Percentiles rank a stretch among this genome's conserved stretches.
Evolutionary conservation across 108 stramenopile genomes (phyloP).

Genomic region (Parietichytrium sp.): DNA sequence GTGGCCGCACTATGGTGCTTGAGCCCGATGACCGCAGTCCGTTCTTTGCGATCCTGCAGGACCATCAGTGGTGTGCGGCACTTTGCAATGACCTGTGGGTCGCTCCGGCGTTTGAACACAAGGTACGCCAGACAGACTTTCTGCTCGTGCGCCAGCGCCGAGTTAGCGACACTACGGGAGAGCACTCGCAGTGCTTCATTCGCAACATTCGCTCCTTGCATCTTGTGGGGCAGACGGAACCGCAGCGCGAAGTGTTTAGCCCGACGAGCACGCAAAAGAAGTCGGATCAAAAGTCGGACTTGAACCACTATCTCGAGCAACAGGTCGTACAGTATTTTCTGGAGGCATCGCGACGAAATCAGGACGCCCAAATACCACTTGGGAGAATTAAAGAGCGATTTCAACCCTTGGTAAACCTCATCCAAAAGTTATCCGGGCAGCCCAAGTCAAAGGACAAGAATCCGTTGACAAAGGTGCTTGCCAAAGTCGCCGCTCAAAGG

Average conservation of each 20-base stretch:
- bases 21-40: slow-evolving; percentile 20
- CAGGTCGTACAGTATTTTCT: background rate
- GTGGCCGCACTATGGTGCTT: background rate
- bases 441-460: background rate
- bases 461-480: background rate
- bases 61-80: background rate
- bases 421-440: too few relatives aligned
- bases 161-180: background rate
- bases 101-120: background rate
- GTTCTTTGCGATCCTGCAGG: slow-evolving; percentile 30
- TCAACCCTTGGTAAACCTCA: too few relatives aligned
- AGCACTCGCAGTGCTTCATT: background rate
- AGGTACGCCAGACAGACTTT: slow-evolving; percentile 23
- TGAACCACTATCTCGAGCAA: slow-evolving; percentile 2
- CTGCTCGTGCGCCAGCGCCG: background rate
- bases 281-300: background rate
- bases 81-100: slow-evolving; percentile 6
- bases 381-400: too few relatives aligned
- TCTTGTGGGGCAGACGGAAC: slow-evolving; percentile 29
- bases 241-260: slow-evolving; percentile 22
- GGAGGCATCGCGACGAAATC: background rate
- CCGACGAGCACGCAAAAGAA: background rate
- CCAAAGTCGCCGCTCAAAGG: background rate
- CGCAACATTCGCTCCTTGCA: background rate
- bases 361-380: background rate